Percentiles rank a stretch among this genome's conserved stretches.
phyloP scores from a whole-genome alignment of 2,329 filamentous ascomycete species.

The Aureobasidium uvarum region DNA sequence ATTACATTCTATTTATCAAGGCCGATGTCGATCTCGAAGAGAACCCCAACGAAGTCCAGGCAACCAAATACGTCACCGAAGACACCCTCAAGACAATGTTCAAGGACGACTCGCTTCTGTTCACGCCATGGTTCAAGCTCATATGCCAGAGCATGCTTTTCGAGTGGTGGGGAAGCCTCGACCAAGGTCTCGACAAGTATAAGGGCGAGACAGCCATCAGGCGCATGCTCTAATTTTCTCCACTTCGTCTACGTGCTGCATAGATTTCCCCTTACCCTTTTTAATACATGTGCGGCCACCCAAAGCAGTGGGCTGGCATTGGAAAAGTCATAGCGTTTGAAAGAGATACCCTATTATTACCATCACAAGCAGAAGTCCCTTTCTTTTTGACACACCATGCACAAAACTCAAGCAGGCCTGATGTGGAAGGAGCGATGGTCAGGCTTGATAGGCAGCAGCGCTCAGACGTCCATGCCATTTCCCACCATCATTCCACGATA shows the following conservation, averaged over 20 bases:
- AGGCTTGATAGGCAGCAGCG: background rate
- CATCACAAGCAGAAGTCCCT: background rate
- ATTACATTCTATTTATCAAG: constrained; percentile 99
- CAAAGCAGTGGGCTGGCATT: constrained; percentile 1
- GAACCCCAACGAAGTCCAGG: constrained; percentile 87
- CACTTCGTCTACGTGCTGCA: background rate
- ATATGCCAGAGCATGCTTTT: constrained; percentile 98
- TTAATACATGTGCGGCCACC: constrained; percentile 13
- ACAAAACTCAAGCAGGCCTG: background rate
- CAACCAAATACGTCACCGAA: constrained; percentile 77
- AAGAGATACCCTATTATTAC: constrained; percentile 20
- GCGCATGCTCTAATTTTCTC: constrained; percentile 60
- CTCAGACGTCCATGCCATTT: background rate
- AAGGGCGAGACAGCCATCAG: constrained; percentile 82
- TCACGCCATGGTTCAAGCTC: constrained; percentile 99
- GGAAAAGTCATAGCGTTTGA: constrained; percentile 21
- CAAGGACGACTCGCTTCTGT: constrained; percentile 72
- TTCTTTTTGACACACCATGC: background rate
- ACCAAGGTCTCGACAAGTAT: constrained; percentile 78
- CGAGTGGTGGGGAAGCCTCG: constrained; percentile 91
- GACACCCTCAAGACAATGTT: constrained; percentile 85
- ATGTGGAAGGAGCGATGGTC: background rate
- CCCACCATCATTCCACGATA: background rate
- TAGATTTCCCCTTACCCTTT: constrained; percentile 2
- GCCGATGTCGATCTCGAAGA: constrained; percentile 78